Evolutionary conservation across 2,329 filamentous ascomycete genomes (phyloP).

Genomic region (Penicillium psychrosexuale): DNA sequence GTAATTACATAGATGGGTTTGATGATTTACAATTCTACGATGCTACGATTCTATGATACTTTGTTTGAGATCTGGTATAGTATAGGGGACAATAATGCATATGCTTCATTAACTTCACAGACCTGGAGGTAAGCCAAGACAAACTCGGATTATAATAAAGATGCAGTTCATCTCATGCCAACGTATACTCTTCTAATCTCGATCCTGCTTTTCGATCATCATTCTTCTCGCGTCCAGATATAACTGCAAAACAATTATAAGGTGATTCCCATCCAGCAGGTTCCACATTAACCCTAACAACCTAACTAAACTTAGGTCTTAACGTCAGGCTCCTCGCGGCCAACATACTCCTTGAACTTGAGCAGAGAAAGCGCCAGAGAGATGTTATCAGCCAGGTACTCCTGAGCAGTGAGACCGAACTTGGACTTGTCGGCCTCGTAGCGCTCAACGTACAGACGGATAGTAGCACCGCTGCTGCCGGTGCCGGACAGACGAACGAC

Average conservation of each 20-base stretch:
- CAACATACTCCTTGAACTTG: slow-evolving; percentile 91
- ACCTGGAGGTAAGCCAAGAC: background rate
- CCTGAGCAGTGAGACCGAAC: slow-evolving; percentile 80
- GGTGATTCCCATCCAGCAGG: slow-evolving; percentile 26
- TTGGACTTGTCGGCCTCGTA: slow-evolving; percentile 78
- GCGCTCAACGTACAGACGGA: slow-evolving; percentile 95
- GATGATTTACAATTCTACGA: background rate
- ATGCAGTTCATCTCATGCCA: slow-evolving; percentile 1
- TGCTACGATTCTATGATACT: background rate
- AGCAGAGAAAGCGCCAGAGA: slow-evolving; percentile 78
- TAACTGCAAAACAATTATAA: slow-evolving; percentile 14
- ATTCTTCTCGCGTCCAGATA: slow-evolving; percentile 9
- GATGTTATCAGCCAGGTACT: slow-evolving; percentile 89
- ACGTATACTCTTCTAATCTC: slow-evolving; percentile 3
- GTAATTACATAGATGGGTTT: background rate
- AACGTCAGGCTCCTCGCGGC: slow-evolving; percentile 89
- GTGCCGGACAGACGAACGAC: slow-evolving; percentile 94
- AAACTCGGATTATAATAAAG: slow-evolving; percentile 2
- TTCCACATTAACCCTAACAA: slow-evolving; percentile 13
- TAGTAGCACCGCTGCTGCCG: slow-evolving; percentile 91
- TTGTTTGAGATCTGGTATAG: background rate
- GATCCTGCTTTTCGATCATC: slow-evolving; percentile 17
- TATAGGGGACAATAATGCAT: background rate
- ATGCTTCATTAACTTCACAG: background rate
- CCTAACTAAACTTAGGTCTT: slow-evolving; percentile 65